Base-by-base conservation (phyloP, 768 basidiomycete species). In the Phlegmacium glaucopus region DNA sequence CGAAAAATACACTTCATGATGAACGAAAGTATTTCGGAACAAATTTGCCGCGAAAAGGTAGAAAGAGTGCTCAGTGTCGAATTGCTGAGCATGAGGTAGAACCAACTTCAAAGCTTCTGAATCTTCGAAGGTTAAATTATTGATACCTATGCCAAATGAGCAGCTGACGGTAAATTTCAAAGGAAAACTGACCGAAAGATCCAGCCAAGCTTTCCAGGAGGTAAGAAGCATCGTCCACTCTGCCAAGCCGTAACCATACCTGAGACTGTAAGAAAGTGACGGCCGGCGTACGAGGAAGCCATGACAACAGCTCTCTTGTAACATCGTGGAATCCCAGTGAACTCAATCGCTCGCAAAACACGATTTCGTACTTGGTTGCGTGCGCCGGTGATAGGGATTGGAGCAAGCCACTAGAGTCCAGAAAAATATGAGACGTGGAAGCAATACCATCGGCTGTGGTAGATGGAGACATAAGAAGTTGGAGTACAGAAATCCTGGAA, bases 271-370 rank as follows among this genome's bases (percentile, higher is more conserved):
- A 78, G 63, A 90, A 95, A 26, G 77, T 75, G 41, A 82, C 81
- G 4, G 80, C 88, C 22, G 92, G 81, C 12, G 87, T 86, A 39
- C 84, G 71, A 9, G 93, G 92, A 22, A 94, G 76, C 81, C 87
- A 87, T 17, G 80, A 80, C 39, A 90, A 67, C 46, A 89, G 70
- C 50, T 87, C 84, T 42, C 76, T 66, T 1, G 87, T 75, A 29
- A 79, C 71, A 48, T 78, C 73, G 48, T 74, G 70, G 57, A 86
- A 84, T 12, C 83, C 85, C 44, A 87, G 68, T 2, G 69, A 61
- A 30, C 87, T 74, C 38, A 95, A 73, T 25, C 72, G 69, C 52
- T 91, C 82, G 57, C 86, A 89, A 57, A 93, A 83, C 37, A 77
- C 56, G 26, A 86, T 79, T 63, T 95, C 94, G 39, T 72, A 75